Conservation (phyloP, 2,329 filamentous ascomycete species). For the Botrytis porri region DNA sequence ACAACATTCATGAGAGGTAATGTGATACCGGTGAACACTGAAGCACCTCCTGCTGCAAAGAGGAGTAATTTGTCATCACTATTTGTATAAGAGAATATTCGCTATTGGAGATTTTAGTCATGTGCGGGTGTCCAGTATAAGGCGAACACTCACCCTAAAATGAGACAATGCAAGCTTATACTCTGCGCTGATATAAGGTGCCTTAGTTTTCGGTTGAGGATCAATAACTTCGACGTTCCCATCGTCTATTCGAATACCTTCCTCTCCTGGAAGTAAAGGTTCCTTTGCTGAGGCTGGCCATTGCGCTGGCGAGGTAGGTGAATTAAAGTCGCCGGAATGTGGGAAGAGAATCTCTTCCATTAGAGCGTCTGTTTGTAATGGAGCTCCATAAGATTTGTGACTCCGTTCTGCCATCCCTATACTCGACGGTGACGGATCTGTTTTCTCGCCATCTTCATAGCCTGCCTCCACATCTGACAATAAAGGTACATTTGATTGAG, state of each 20-base stretch:
- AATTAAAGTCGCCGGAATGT: not conserved
- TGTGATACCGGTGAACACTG: constrained; percentile 52
- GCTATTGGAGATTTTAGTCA: constrained; percentile 19
- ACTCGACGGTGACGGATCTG: not conserved
- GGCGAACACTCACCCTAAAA: not conserved
- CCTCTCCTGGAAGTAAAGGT: constrained; percentile 5
- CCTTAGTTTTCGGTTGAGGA: not conserved
- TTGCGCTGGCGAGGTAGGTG: not conserved
- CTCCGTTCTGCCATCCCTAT: not conserved
- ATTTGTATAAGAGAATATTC: constrained; percentile 30
- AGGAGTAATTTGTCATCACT: constrained; percentile 24
- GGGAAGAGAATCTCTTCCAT: not conserved
- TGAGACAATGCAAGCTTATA: constrained; percentile 13
- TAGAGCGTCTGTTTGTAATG: constrained; percentile 7
- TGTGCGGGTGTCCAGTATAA: not conserved
- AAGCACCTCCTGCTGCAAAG: constrained; percentile 44
- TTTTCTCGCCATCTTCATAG: not conserved
- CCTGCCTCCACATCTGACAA: not conserved
- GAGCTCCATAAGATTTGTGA: not conserved
- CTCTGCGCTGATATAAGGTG: not conserved
- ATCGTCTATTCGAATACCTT: not conserved
- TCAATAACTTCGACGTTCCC: not conserved
- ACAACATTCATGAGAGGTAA: constrained; percentile 57
- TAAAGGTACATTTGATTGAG: constrained; percentile 1
- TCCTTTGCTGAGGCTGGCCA: constrained; percentile 12